Conservation (phyloP, 768 basidiomycete genomes). For the Hydnomerulius pinastri region DNA sequence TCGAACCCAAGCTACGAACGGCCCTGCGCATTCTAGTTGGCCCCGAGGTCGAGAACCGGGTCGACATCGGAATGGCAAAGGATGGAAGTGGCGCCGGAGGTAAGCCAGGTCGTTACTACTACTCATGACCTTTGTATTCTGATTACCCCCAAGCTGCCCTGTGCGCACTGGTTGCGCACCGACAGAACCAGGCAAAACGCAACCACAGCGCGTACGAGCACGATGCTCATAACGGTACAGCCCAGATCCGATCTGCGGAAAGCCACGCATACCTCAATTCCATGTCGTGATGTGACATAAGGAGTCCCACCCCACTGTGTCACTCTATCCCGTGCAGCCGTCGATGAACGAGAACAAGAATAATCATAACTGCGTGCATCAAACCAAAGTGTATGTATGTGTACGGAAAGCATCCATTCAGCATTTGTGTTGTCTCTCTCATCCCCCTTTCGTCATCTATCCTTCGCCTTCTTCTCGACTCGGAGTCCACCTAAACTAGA, state of each 20-base stretch:
- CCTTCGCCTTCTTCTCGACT: background rate
- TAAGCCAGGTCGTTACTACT: constrained; percentile 41
- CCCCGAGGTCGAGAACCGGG: constrained; percentile 71
- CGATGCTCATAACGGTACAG: constrained; percentile 2
- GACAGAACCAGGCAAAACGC: constrained; percentile 20
- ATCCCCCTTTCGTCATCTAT: background rate
- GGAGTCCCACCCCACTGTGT: background rate
- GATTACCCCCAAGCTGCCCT: constrained; percentile 64
- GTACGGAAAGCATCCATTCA: constrained; percentile 5
- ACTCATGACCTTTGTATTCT: constrained; percentile 7
- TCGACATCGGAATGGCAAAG: constrained; percentile 91
- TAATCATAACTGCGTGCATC: background rate
- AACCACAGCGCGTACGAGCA: constrained; percentile 6
- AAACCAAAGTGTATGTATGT: constrained; percentile 3
- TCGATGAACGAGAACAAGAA: background rate
- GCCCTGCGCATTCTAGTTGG: constrained; percentile 80
- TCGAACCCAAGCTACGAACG: constrained; percentile 71
- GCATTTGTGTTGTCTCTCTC: constrained; percentile 6
- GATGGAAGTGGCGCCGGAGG: constrained; percentile 98
- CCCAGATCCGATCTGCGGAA: constrained; percentile 16
- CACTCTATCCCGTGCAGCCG: background rate
- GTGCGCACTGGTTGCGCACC: constrained; percentile 59
- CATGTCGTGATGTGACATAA: constrained; percentile 15
- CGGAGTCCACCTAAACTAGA: constrained; percentile 4
- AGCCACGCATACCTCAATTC: constrained; percentile 19